Base-by-base conservation (phyloP, 768 basidiomycete genomes). In the Leccinum pellstonianum region DNA sequence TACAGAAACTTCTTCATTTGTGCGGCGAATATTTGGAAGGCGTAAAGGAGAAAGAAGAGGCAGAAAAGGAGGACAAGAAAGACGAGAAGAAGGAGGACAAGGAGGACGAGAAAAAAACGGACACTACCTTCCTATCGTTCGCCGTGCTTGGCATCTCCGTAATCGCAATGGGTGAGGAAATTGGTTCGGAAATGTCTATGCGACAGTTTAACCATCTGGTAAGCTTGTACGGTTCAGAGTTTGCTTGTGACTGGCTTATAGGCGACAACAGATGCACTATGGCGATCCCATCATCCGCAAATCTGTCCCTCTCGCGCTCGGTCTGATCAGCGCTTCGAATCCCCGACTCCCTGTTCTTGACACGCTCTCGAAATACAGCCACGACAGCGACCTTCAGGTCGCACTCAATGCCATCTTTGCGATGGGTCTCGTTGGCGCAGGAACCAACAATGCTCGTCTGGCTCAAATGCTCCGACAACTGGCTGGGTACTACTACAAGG, bases 401-500 rank as follows among this genome's bases (percentile, higher is more conserved):
- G 97, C 96, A 0, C 83, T 93, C 54, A 98, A 98, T 69, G 93
- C 97, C 27, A 98, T 99, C 76, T 92, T 98, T 67, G 95, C 95
- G 3, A 98, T 99, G 96, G 97, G 97, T 61, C 82, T 99, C 25
- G 90, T 98, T 54, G 97, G 97, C 31, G 96, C 96, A 2, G 97
- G 97, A 33, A 95, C 94, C n/a, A 99, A 99, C 76, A 98, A 99
- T 66, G 97, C 97, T 14, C 87, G 95, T 41, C 81, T 99, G 41
- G 96, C 90, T 12, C 97, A 99, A 76, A 97, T 99, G 96, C 84
- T 99, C 33, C 83, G 97, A 46, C 94, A 95, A 70, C 82, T 99
- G 4, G 95, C 96, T 11, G 92, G 92, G n/a, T 99, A 98, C 78
- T 99, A 99, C 76, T 83, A 91, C 77, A 98, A 98, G 73, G 97